Conservation (phyloP, 306 rosid genomes). For the Boehmeria nivea region DNA sequence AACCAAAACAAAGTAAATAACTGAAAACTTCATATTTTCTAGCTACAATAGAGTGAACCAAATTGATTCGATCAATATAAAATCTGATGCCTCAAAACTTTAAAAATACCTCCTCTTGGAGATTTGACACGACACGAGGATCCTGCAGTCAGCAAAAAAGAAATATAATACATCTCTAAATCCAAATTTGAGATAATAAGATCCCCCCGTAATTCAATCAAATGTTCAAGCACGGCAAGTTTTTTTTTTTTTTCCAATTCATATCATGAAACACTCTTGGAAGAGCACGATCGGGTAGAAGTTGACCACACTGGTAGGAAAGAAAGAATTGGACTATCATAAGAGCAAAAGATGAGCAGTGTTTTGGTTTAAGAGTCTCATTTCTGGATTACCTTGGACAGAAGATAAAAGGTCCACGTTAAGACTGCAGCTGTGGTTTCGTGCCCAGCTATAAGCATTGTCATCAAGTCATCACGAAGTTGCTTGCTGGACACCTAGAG, state of each 20-base stretch:
- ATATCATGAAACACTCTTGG: too few relatives aligned
- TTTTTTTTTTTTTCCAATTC: too few relatives aligned
- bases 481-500: constrained; percentile 94
- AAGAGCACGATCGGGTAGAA: too few relatives aligned
- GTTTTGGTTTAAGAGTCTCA: constrained; percentile 10
- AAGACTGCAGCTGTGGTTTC: constrained; percentile 98
- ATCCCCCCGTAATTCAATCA: too few relatives aligned
- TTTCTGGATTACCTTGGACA: constrained; percentile 51
- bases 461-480: constrained; percentile 98
- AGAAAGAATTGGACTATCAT: background rate
- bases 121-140: constrained; percentile 71
- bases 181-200: too few relatives aligned
- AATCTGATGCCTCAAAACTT: constrained; percentile 17
- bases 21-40: too few relatives aligned
- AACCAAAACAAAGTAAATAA: background rate
- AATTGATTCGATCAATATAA: constrained; percentile 8
- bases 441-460: constrained; percentile 98
- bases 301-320: too few relatives aligned
- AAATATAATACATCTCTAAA: too few relatives aligned
- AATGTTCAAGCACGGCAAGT: too few relatives aligned
- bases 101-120: constrained; percentile 83
- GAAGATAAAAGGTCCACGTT: constrained; percentile 96
- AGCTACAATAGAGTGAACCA: constrained; percentile 12
- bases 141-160: constrained; percentile 50
- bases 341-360: background rate